phyloP scores from a whole-genome alignment of 2,329 filamentous ascomycete genomes.

The Colletotrichum spaethianum region DNA sequence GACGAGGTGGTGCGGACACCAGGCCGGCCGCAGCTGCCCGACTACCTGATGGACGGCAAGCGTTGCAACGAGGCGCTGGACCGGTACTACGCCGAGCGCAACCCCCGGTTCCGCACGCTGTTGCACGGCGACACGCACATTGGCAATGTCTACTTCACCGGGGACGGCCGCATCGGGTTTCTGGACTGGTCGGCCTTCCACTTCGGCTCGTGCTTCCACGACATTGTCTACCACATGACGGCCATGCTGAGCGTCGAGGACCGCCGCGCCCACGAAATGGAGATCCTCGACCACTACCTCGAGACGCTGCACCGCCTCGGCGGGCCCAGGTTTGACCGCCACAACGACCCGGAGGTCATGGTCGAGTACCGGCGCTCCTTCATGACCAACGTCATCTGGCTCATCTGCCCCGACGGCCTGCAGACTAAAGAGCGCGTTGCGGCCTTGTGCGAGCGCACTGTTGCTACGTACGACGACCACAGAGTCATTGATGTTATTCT shows the following conservation, averaged over 20 bases:
- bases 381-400: slow-evolving; percentile 50
- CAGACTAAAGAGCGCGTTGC: slow-evolving; percentile 54
- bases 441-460: slow-evolving; percentile 51
- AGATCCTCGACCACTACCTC: slow-evolving; percentile 54
- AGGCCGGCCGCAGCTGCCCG: slow-evolving; percentile 52
- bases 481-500: slow-evolving; percentile 50
- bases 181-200: slow-evolving; percentile 59
- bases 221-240: slow-evolving; percentile 58
- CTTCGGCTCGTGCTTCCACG: slow-evolving; percentile 59
- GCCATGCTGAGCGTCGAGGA: slow-evolving; percentile 55
- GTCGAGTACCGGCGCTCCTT: slow-evolving; percentile 46
- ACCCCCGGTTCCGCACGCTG: slow-evolving; percentile 53
- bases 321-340: slow-evolving; percentile 51
- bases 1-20: slow-evolving; percentile 46
- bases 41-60: slow-evolving; percentile 53
- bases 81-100: slow-evolving; percentile 53
- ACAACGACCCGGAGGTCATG: slow-evolving; percentile 42
- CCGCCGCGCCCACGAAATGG: slow-evolving; percentile 56
- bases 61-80: slow-evolving; percentile 53
- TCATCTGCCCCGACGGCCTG: slow-evolving; percentile 44
- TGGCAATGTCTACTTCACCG: slow-evolving; percentile 59
- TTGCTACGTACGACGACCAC: slow-evolving; percentile 55
- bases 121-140: slow-evolving; percentile 60
- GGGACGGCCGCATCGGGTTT: slow-evolving; percentile 53
- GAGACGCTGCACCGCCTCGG: slow-evolving; percentile 49